Base-by-base conservation (phyloP, 2,329 filamentous ascomycete species). In the Coniella lustricola region DNA sequence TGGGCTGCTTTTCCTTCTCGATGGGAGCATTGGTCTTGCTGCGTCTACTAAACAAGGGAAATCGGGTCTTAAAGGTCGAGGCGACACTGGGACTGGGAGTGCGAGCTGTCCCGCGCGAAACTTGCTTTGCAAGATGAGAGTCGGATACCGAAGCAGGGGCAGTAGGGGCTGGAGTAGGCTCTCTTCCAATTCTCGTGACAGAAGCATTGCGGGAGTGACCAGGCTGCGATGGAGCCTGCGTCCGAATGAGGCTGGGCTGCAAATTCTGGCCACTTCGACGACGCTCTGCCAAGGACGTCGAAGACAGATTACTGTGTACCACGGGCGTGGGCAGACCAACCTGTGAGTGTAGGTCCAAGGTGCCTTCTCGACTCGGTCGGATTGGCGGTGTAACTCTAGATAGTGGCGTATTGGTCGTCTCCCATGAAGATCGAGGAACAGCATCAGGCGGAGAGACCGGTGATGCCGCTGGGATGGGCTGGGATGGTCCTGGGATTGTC, bases 11-110 rank as follows among this genome's bases (percentile, higher is more conserved):
- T 8, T 83, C 81, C 33, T 75, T 81, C n/a, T 82, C 76, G 10
- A 66, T 52, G n/a, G 65, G 62, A 36, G 80, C 73, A 3, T 76
- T 72, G 0, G 78, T 73, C 64, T 88, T 94, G 13, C 81, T 81
- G 48, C 81, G 82, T 55, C 85, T 79, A 8, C 83, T 74, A 58
- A 95, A 95, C 46, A 95, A 75, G 1, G 85, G 84, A 62, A 95
- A 93, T 2, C 85, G 79, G 7, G 78, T 74, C 56, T 70, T 74
- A 33, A 81, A 79, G 12, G 77, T 75, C 9, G 73, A 52, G 16
- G 50, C 74, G 3, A 79, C 68, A 46, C 73, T 77, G 2, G 81
- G 78, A 53, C 74, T 82, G 49, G 71, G 79, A 35, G 69, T 68
- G 57, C 76, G 68, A 55, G 67, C 62, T 9, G 55, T 44, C 42